Percentiles rank a stretch among this genome's conserved stretches.
phyloP scores from a whole-genome alignment of 192 early-diverging fungal species.

The Backusella luteola region DNA sequence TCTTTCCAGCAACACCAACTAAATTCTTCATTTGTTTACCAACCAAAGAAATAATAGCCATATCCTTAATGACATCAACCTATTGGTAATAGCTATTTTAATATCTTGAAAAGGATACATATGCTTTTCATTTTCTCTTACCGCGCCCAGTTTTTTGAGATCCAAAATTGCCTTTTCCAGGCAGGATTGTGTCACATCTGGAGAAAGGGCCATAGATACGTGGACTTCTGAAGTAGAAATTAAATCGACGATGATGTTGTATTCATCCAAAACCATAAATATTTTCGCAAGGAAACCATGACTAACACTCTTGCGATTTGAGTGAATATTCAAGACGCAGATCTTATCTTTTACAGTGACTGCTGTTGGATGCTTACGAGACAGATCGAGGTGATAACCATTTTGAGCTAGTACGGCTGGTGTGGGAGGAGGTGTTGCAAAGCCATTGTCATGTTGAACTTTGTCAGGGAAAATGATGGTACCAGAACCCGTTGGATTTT shows the following conservation, averaged over 20 bases:
- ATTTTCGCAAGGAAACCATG: constrained; percentile 92
- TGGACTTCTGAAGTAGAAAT: constrained; percentile 87
- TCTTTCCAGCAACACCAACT: constrained; percentile 81
- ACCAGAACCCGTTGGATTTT: constrained; percentile 79
- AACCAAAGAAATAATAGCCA: constrained; percentile 90
- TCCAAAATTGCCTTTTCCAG: constrained; percentile 69
- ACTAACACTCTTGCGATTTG: constrained; percentile 84
- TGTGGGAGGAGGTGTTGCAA: constrained; percentile 42
- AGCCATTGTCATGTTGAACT: neutral
- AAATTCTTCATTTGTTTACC: constrained; percentile 87
- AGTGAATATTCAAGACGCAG: constrained; percentile 88
- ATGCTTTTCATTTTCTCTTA: constrained; percentile 39
- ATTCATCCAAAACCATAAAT: constrained; percentile 76
- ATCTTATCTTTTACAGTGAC: constrained; percentile 92
- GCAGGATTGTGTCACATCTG: constrained; percentile 40
- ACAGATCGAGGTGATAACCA: constrained; percentile 57
- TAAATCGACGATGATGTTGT: constrained; percentile 81
- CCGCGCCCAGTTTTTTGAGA: constrained; percentile 67
- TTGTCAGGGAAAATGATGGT: constrained; percentile 83
- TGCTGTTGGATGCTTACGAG: constrained; percentile 74
- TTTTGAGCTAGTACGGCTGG: constrained; percentile 55
- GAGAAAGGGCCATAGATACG: constrained; percentile 69
- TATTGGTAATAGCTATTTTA: constrained; percentile 31
- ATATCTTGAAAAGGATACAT: neutral
- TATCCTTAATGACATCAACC: constrained; percentile 51